Evolutionary conservation across 352 stramenopile species (phyloP).

Genomic region (Globisporangium echinulatum): DNA sequence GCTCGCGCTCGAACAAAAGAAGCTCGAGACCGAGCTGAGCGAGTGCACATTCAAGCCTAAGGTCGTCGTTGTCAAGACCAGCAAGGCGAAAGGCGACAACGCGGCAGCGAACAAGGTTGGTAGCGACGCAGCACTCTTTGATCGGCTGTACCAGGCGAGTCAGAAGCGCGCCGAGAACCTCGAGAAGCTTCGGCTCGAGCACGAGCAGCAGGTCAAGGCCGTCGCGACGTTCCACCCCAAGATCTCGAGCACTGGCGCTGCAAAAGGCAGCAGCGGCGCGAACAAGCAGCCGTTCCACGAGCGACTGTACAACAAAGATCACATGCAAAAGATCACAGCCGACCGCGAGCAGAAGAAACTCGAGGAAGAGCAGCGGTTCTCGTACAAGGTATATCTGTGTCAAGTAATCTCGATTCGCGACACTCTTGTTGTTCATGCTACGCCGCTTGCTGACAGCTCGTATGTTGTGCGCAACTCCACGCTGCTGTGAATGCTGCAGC

Average conservation of each 20-base stretch:
- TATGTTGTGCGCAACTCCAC: neutral
- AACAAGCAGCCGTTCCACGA: constrained; percentile 67
- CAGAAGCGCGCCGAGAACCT: constrained; percentile 53
- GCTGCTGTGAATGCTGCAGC: constrained; percentile 21
- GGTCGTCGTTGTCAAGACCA: constrained; percentile 32
- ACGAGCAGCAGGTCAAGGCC: constrained; percentile 51
- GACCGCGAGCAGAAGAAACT: constrained; percentile 70
- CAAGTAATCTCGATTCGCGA: too few species aligned
- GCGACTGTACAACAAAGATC: constrained; percentile 71
- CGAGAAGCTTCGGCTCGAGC: constrained; percentile 58
- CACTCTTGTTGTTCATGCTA: too few species aligned
- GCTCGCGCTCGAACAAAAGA: constrained; percentile 63
- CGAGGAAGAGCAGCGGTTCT: constrained; percentile 60
- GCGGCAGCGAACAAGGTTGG: constrained; percentile 5
- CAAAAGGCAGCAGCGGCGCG: constrained; percentile 4
- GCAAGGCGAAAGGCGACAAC: constrained; percentile 26
- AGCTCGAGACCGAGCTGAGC: constrained; percentile 52
- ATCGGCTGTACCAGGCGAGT: constrained; percentile 64
- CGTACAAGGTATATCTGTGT: constrained; percentile 56
- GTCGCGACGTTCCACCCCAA: constrained; percentile 64
- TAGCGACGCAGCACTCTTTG: constrained; percentile 32
- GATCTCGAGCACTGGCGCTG: constrained; percentile 17
- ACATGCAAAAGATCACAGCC: constrained; percentile 53
- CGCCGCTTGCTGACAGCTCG: too few species aligned
- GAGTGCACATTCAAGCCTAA: constrained; percentile 71